Conservation (phyloP, 2,329 filamentous ascomycete species). For the Calonectria honghensis region DNA sequence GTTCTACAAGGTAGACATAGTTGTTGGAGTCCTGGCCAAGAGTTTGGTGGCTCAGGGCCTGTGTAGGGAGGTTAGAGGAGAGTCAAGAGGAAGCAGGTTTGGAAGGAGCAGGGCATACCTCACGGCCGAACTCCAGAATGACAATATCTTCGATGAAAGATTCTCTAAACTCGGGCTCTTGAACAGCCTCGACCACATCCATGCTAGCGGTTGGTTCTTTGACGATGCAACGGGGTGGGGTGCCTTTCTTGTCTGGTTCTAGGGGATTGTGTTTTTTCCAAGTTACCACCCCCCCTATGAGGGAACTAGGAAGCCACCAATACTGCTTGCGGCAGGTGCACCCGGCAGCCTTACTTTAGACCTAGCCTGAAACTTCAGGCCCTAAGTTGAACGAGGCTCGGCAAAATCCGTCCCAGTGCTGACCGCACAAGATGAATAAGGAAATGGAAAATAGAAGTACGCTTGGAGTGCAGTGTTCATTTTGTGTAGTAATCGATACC, state of each 20-base stretch:
- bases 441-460: not conserved
- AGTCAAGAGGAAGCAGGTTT: not conserved
- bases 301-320: not conserved
- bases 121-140: not conserved
- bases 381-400: not conserved
- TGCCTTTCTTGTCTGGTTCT: not conserved
- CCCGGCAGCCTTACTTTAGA: not conserved
- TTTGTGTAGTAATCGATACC: too few species aligned
- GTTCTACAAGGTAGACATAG: not conserved
- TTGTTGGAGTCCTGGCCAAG: not conserved
- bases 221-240: not conserved
- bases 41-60: not conserved
- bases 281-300: not conserved
- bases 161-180: not conserved
- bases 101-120: not conserved
- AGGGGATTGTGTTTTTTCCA: not conserved
- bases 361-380: constrained; percentile 10
- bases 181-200: not conserved
- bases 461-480: not conserved
- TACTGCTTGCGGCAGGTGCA: not conserved
- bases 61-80: not conserved
- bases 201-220: not conserved
- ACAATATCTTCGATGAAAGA: not conserved
- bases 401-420: not conserved
- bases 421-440: not conserved